A percentile compares a stretch with the other conserved stretches of the same genome.
These are phyloP conservation scores for Dothidotthia symphoricarpi DNA, from an alignment of 2,329 filamentous ascomycete species.

Conservation along the genomic window DNA sequence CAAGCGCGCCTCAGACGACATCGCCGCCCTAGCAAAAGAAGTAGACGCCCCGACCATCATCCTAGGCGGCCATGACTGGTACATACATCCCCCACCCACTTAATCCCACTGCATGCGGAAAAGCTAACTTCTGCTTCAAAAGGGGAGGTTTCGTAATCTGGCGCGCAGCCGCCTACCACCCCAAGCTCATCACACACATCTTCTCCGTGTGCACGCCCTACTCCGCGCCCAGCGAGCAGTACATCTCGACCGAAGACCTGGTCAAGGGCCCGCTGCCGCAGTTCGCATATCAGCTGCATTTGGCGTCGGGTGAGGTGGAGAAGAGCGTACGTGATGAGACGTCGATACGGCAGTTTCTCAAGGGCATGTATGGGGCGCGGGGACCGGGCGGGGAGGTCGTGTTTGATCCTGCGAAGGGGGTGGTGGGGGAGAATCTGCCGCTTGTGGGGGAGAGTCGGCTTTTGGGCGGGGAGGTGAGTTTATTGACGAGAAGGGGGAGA, in stretches of 20 bases:
- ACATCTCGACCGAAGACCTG: conserved; percentile 58
- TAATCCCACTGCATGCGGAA: not conserved
- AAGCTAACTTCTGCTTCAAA: not conserved
- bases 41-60: conserved; percentile 62
- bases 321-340: conserved; percentile 53
- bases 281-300: conserved; percentile 82
- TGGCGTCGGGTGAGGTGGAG: conserved; percentile 62
- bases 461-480: conserved; percentile 59
- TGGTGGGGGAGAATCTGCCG: conserved; percentile 63
- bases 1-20: conserved; percentile 69
- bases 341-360: conserved; percentile 68
- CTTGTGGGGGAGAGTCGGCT: conserved; percentile 58
- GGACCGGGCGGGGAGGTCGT: conserved; percentile 55
- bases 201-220: conserved; percentile 80
- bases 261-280: conserved; percentile 61
- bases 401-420: conserved; percentile 62
- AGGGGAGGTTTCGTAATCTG: conserved; percentile 77
- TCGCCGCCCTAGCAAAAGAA: conserved; percentile 67
- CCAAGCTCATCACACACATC: conserved; percentile 68
- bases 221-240: conserved; percentile 53
- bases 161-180: conserved; percentile 67
- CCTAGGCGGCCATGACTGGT: conserved; percentile 87
- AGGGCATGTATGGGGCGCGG: conserved; percentile 66
- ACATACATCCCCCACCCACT: not conserved
- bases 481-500: not conserved